A percentile compares a stretch with the other conserved stretches of the same genome.
phyloP scores from a whole-genome alignment of 805 yeast genomes.

The Candida fluviatilis region DNA sequence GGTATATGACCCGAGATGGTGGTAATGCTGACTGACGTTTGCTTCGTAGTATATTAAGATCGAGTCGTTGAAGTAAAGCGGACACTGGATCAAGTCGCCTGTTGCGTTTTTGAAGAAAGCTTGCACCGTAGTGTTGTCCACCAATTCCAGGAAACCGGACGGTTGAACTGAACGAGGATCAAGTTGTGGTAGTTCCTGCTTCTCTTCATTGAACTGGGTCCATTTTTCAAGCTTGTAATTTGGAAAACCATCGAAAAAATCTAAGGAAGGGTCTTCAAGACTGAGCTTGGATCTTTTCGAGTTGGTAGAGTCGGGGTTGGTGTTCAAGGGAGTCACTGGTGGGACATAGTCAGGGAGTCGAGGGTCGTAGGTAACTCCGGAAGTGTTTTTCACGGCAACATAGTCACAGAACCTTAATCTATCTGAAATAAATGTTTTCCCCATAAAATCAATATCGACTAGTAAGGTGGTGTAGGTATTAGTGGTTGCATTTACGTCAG shows the following conservation, averaged over 20 bases:
- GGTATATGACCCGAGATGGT: conserved; percentile 43
- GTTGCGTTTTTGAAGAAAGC: conserved; percentile 16
- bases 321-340: neutral
- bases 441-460: conserved; percentile 41
- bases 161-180: neutral
- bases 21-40: conserved; percentile 33
- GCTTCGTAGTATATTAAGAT: conserved; percentile 35
- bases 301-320: neutral
- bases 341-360: conserved; percentile 14
- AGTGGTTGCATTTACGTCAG: conserved; percentile 42
- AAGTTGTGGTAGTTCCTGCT: neutral
- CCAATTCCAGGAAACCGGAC: neutral
- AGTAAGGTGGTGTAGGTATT: conserved; percentile 48
- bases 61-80: conserved; percentile 35
- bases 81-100: conserved; percentile 27
- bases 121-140: neutral
- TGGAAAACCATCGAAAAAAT: too few species aligned
- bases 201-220: too few species aligned
- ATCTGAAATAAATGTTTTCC: conserved; percentile 35
- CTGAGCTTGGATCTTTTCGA: too few species aligned
- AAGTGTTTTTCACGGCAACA: conserved; percentile 34
- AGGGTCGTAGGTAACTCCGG: conserved; percentile 21
- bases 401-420: conserved; percentile 42
- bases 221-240: too few species aligned
- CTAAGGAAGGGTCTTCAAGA: too few species aligned